Conservation (phyloP, 805 yeast genomes). For the Yamadazyma ubonensis region DNA sequence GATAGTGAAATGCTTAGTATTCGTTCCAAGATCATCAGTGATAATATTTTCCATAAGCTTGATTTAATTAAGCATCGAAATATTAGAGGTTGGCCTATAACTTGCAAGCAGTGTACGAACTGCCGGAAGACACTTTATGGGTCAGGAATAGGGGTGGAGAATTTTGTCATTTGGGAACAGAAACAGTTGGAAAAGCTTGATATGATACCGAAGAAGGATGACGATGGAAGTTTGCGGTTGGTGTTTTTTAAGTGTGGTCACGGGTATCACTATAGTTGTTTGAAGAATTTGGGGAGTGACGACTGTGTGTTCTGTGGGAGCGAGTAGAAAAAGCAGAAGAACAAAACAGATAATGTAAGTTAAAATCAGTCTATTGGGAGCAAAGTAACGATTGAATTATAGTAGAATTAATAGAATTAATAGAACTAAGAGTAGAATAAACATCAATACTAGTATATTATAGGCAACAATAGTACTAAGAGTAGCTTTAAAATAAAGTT, state of each 20-base stretch:
- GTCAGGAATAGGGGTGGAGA: constrained; percentile 47
- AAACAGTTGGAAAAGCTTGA: constrained; percentile 18
- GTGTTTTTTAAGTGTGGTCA: constrained; percentile 65
- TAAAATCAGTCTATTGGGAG: too few species aligned
- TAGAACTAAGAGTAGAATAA: too few species aligned
- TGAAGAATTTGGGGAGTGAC: constrained; percentile 41
- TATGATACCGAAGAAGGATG: constrained; percentile 2
- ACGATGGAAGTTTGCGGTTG: constrained; percentile 27
- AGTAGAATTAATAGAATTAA: too few species aligned
- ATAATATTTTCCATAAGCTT: constrained; percentile 52
- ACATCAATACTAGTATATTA: too few species aligned
- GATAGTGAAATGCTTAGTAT: constrained; percentile 57
- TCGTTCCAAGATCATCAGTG: constrained; percentile 54
- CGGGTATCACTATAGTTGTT: constrained; percentile 60
- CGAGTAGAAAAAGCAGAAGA: too few species aligned
- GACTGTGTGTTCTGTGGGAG: constrained; percentile 25
- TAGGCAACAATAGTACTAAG: too few species aligned
- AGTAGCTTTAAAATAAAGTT: too few species aligned
- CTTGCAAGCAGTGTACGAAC: constrained; percentile 60
- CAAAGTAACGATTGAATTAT: too few species aligned
- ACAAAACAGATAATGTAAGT: too few species aligned
- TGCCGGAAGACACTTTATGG: constrained; percentile 82
- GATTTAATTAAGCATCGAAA: constrained; percentile 40
- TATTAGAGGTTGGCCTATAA: constrained; percentile 58
- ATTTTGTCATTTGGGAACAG: constrained; percentile 60